These are phyloP conservation scores for Solanum aculeatissimum DNA, from an alignment of 305 asterid species.

Conservation along the genomic window DNA sequence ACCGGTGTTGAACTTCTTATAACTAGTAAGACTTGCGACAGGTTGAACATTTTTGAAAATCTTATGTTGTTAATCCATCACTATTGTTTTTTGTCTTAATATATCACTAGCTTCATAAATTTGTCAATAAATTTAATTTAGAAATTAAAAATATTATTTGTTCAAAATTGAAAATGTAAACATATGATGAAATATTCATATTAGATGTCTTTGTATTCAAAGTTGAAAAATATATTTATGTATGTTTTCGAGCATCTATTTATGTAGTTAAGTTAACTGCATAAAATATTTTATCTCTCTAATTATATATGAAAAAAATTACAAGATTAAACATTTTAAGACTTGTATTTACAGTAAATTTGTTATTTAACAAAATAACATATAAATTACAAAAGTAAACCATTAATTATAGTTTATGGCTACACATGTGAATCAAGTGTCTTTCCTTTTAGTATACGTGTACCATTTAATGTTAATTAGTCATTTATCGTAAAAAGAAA, in stretches of 20 bases:
- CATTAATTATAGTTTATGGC: no score
- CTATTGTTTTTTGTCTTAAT: neutral
- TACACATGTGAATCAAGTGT: no score
- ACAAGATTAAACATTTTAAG: no score
- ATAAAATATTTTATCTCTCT: accelerated
- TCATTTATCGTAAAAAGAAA: no score
- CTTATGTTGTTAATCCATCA: neutral
- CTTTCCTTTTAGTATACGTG: no score
- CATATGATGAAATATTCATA: neutral
- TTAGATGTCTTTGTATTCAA: neutral
- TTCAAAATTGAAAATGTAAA: neutral
- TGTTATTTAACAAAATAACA: no score
- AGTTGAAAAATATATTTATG: neutral
- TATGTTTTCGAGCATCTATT: neutral
- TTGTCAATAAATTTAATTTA: neutral
- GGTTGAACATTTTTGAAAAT: neutral
- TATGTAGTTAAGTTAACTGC: neutral
- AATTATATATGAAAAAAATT: no score
- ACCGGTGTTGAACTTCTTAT: neutral
- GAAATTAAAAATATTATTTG: neutral
- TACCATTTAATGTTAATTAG: no score
- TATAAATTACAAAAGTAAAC: no score
- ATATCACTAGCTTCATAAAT: neutral
- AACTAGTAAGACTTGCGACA: neutral
- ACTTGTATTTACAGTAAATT: no score